Base-by-base conservation (phyloP, 164 flowering plant species). In the Sedum album region DNA sequence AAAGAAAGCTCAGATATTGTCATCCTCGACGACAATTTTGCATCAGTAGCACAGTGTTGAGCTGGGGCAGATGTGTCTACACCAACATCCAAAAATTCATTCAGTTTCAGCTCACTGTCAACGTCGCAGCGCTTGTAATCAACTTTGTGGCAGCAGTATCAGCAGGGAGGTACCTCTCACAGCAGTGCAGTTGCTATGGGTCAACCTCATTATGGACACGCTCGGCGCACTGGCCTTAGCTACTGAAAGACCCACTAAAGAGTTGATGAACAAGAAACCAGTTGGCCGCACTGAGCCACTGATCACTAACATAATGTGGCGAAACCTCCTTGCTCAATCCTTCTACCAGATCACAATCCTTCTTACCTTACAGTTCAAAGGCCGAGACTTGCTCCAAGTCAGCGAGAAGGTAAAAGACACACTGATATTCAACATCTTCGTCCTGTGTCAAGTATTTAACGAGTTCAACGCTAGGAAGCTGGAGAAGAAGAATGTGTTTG, bases 401-500 rank as follows among this genome's bases (percentile, higher is more conserved):
- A 68, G 36, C 8, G 49, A 65, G 31, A 67, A 44, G 41, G 64
- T 69, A 18, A 74, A 70, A 26, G 67, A 74, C 68, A 70, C 76
- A 4, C 9, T 74, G 67, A 48, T 74, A 14, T 74, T 74, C 68
- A 74, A 74, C 48, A 70, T 55, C 2, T 74, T 70, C 33, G 76
- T 74, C 10, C 35, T 74, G 18, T 74, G 76, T 61, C 76, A 74
- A 44, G 73, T 74, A 5, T 70, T 65, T 31, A 69, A 69, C 38
- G 72, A 62, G 51, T 69, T 69, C n/a, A 62, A 69, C 28, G 67
- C 72, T 0, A 69, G 78, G 38, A 70, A 76, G 71, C 71, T 76
- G 18, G 78, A 76, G 73, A 73, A 73, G 73, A 76, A 70, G 73
- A 76, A 76, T 31, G 73, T 76, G 26, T 76, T 76, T 41, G 69